phyloP scores from a whole-genome alignment of 2,329 filamentous ascomycete species.

The Botrytis byssoidea region DNA sequence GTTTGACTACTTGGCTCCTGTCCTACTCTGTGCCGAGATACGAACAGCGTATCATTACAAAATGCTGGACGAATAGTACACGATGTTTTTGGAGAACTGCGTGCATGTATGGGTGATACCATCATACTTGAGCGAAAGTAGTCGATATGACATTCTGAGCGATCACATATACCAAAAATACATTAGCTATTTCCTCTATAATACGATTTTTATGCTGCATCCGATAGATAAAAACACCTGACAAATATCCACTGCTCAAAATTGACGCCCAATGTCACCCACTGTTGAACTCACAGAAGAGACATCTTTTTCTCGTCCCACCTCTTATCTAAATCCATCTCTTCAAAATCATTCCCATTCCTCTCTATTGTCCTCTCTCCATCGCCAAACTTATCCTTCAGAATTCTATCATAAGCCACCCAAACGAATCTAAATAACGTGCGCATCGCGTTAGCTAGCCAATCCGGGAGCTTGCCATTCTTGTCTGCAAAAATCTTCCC shows the following conservation, averaged over 20 bases:
- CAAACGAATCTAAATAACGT: conserved; percentile 58
- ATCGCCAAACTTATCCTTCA: conserved; percentile 74
- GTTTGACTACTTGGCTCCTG: background rate
- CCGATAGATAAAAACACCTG: background rate
- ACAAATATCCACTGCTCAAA: background rate
- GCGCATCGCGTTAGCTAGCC: conserved; percentile 56
- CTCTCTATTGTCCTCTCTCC: conserved; percentile 64
- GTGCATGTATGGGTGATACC: background rate
- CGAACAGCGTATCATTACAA: background rate
- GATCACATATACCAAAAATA: background rate
- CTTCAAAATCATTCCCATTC: conserved; percentile 25
- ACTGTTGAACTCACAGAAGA: background rate
- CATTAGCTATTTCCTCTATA: background rate
- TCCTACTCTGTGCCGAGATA: no score
- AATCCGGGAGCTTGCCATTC: conserved; percentile 65
- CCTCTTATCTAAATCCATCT: conserved; percentile 19
- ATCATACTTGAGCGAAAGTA: background rate
- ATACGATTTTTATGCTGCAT: background rate
- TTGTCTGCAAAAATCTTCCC: conserved; percentile 57
- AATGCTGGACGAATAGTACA: background rate
- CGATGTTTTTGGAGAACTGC: background rate
- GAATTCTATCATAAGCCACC: conserved; percentile 62
- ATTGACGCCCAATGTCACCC: background rate
- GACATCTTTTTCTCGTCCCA: conserved; percentile 18
- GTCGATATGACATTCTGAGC: no score